Percentiles rank a stretch among this genome's conserved stretches.
phyloP scores from a whole-genome alignment of 768 basidiomycete species.

The Tubosaeta brunneosetosa region DNA sequence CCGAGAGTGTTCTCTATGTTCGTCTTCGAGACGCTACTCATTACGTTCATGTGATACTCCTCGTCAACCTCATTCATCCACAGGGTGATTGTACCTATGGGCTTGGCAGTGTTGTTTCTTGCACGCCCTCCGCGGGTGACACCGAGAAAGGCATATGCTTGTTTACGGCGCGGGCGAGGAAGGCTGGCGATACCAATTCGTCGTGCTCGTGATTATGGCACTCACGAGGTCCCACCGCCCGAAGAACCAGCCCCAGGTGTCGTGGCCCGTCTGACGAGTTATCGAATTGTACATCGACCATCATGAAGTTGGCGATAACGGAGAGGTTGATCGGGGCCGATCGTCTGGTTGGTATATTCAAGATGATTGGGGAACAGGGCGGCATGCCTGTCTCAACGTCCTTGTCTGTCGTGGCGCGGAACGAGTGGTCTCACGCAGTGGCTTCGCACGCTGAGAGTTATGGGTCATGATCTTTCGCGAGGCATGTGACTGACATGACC shows the following conservation, averaged over 20 bases:
- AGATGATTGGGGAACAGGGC: slow-evolving; percentile 73
- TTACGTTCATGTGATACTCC: slow-evolving; percentile 91
- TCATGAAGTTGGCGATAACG: slow-evolving; percentile 75
- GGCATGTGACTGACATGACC: background rate
- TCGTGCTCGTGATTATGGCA: slow-evolving; percentile 90
- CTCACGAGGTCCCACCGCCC: slow-evolving; percentile 56
- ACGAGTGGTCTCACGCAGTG: slow-evolving; percentile 68
- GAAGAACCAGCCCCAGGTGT: slow-evolving; percentile 1
- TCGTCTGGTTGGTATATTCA: slow-evolving; percentile 66
- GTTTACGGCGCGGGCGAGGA: background rate
- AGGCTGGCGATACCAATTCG: slow-evolving; percentile 46
- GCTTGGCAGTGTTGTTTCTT: slow-evolving; percentile 11
- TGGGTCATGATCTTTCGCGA: slow-evolving; percentile 31
- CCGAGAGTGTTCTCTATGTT: slow-evolving; percentile 90
- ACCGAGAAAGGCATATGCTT: background rate
- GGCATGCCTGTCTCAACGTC: slow-evolving; percentile 60
- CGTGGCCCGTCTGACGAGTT: slow-evolving; percentile 67
- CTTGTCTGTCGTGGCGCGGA: slow-evolving; percentile 70
- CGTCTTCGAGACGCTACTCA: slow-evolving; percentile 74
- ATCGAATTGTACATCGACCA: slow-evolving; percentile 80
- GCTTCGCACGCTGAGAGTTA: slow-evolving; percentile 52
- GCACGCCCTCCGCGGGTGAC: background rate
- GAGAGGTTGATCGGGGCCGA: slow-evolving; percentile 68
- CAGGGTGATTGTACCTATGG: slow-evolving; percentile 50
- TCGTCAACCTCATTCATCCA: slow-evolving; percentile 64